phyloP scores from a whole-genome alignment of 1,284 basidiomycete genomes.

The Athelia sp. region DNA sequence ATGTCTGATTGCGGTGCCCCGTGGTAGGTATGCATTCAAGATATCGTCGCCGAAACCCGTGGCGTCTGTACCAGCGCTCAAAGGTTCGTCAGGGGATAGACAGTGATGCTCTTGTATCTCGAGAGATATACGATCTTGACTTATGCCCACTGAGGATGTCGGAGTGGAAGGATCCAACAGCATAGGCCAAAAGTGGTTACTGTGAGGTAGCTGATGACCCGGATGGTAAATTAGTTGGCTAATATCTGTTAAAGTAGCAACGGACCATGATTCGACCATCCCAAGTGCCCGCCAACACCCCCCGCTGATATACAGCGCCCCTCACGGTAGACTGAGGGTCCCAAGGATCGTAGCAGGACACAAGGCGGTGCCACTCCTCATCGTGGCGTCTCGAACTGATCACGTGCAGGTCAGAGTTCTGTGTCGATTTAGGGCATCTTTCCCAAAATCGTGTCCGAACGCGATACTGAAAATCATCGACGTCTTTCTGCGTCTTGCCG shows the following conservation, averaged over 20 bases:
- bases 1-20: slow-evolving; percentile 23
- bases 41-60: slow-evolving; percentile 31
- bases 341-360: slow-evolving; percentile 33
- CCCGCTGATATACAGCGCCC: slow-evolving; percentile 34
- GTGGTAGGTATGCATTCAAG: slow-evolving; percentile 42
- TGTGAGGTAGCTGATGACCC: slow-evolving; percentile 18
- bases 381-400: slow-evolving; percentile 26
- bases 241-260: slow-evolving; percentile 8
- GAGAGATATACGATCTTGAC: slow-evolving; percentile 33
- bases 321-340: slow-evolving; percentile 27
- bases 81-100: slow-evolving; percentile 27
- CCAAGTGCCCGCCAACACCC: slow-evolving; percentile 38
- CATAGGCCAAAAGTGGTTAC: slow-evolving; percentile 17
- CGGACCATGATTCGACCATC: slow-evolving; percentile 34
- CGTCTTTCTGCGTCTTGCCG: slow-evolving; percentile 32
- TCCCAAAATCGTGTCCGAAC: slow-evolving; percentile 29
- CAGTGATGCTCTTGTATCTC: slow-evolving; percentile 43
- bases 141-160: slow-evolving; percentile 19
- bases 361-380: slow-evolving; percentile 38
- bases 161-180: slow-evolving; percentile 15
- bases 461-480: slow-evolving; percentile 29
- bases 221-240: slow-evolving; percentile 9
- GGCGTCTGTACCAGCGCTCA: slow-evolving; percentile 26
- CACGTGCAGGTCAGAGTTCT: slow-evolving; percentile 4
- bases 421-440: slow-evolving; percentile 8